Conservation (phyloP, 106 monocot species). For the Xerophyta viscosa region DNA sequence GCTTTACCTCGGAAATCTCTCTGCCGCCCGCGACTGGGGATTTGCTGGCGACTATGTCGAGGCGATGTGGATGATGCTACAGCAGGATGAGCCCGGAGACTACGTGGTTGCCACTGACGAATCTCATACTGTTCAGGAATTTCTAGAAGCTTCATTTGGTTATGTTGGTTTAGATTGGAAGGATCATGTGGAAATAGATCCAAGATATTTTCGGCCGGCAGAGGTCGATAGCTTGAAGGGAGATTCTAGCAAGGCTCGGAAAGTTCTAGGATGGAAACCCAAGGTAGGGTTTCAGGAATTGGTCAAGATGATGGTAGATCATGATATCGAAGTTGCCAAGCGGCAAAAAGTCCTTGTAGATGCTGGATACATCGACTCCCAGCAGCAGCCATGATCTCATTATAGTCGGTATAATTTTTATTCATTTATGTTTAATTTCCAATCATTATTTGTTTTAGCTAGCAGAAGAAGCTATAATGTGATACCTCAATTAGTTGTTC, state of each 20-base stretch:
- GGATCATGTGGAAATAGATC: conserved; percentile 90
- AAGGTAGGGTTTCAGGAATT: conserved; percentile 79
- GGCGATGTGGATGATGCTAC: conserved; percentile 99
- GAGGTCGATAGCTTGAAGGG: conserved; percentile 91
- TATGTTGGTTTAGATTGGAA: conserved; percentile 73
- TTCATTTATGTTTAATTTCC: not conserved
- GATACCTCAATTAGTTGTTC: not conserved
- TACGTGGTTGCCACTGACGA: conserved; percentile 96
- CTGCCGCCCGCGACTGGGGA: conserved; percentile 89
- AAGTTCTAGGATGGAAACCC: conserved; percentile 78
- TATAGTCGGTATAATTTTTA: not conserved
- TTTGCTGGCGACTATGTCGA: conserved; percentile 96
- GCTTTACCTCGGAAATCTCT: conserved; percentile 83
- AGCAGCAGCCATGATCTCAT: conserved; percentile 1
- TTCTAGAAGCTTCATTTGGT: conserved; percentile 71
- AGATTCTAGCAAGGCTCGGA: conserved; percentile 76
- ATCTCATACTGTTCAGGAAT: conserved; percentile 91
- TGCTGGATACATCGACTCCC: conserved; percentile 6
- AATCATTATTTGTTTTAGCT: not conserved
- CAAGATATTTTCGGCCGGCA: conserved; percentile 85
- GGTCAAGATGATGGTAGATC: conserved; percentile 95
- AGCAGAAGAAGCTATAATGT: not conserved
- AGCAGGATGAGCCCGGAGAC: conserved; percentile 82
- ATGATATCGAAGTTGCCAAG: conserved; percentile 16
- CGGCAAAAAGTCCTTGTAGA: conserved; percentile 8